These are phyloP conservation scores for Gentiana straminea DNA, from an alignment of 257 asterid species.

Conservation along the genomic window DNA sequence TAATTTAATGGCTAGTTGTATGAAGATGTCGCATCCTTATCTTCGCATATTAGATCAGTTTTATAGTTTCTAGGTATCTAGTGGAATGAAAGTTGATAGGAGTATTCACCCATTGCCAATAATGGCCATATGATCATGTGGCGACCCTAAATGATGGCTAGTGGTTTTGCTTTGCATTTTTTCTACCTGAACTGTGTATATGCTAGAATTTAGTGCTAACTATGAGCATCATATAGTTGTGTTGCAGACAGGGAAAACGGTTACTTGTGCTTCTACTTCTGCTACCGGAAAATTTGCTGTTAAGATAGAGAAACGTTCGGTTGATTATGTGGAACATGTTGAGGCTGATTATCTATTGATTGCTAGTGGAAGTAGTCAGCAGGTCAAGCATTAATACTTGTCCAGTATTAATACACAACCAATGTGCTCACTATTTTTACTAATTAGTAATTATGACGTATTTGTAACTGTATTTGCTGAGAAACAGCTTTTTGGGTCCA, in stretches of 20 bases:
- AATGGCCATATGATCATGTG: too few species aligned
- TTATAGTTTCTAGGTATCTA: too few species aligned
- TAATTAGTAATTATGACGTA: neutral
- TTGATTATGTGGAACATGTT: slow-evolving; percentile 41
- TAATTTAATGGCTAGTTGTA: too few species aligned
- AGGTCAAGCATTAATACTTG: slow-evolving; percentile 26
- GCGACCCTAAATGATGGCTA: too few species aligned
- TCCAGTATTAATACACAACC: neutral
- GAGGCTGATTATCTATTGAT: slow-evolving; percentile 69
- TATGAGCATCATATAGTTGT: slow-evolving; percentile 35
- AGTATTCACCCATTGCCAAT: too few species aligned
- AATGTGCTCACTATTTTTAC: slow-evolving; percentile 10
- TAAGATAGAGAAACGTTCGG: slow-evolving; percentile 64
- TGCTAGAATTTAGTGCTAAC: slow-evolving; percentile 19
- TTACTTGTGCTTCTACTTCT: slow-evolving; percentile 51
- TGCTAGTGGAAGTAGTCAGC: slow-evolving; percentile 90
- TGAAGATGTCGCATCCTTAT: too few species aligned
- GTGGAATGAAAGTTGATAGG: too few species aligned
- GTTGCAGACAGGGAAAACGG: slow-evolving; percentile 72
- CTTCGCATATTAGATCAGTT: too few species aligned
- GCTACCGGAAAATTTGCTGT: slow-evolving; percentile 45
- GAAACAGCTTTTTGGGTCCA: slow-evolving; percentile 19
- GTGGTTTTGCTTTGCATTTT: neutral
- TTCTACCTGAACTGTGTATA: neutral
- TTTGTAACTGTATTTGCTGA: slow-evolving; percentile 9